These are phyloP conservation scores for Leccinum solheimii DNA, from an alignment of 1,284 basidiomycete genomes.

Conservation along the genomic window DNA sequence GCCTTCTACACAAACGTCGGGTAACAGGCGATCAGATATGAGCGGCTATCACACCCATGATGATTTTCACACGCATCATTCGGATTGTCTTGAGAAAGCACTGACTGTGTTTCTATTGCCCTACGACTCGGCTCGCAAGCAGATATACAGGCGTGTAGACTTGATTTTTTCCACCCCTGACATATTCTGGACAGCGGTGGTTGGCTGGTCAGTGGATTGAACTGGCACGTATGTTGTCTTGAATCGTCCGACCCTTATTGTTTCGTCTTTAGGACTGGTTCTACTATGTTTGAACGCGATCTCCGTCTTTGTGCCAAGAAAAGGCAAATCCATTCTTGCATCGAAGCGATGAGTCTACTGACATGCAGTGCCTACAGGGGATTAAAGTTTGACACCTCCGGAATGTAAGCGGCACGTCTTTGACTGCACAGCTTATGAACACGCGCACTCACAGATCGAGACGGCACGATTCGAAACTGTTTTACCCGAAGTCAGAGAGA, in stretches of 20 bases:
- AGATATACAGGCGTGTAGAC: constrained; percentile 64
- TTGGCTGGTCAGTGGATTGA: constrained; percentile 61
- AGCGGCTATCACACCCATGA: constrained; percentile 58
- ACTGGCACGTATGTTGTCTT: background rate
- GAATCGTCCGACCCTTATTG: background rate
- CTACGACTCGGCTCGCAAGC: constrained; percentile 29
- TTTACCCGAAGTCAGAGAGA: constrained; percentile 61
- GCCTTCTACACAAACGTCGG: constrained; percentile 10
- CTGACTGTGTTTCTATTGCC: constrained; percentile 69
- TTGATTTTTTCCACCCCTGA: constrained; percentile 69
- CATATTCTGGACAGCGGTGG: constrained; percentile 75
- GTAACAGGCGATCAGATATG: constrained; percentile 42
- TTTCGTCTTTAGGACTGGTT: constrained; percentile 64
- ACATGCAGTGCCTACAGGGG: constrained; percentile 44
- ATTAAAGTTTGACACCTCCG: constrained; percentile 78
- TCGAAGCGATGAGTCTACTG: constrained; percentile 3
- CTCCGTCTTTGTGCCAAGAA: constrained; percentile 69
- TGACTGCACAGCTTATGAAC: constrained; percentile 4
- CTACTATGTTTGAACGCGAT: constrained; percentile 80
- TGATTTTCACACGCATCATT: constrained; percentile 52
- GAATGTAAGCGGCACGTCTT: constrained; percentile 52
- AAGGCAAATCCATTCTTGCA: constrained; percentile 44
- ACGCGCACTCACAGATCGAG: constrained; percentile 43
- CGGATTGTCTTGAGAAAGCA: constrained; percentile 71
- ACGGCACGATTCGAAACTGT: constrained; percentile 59